Evolutionary conservation across 2,329 filamentous ascomycete species (phyloP), one percentile per base, ranked within the genome.

Genomic region (Calonectria ilicicola): DNA sequence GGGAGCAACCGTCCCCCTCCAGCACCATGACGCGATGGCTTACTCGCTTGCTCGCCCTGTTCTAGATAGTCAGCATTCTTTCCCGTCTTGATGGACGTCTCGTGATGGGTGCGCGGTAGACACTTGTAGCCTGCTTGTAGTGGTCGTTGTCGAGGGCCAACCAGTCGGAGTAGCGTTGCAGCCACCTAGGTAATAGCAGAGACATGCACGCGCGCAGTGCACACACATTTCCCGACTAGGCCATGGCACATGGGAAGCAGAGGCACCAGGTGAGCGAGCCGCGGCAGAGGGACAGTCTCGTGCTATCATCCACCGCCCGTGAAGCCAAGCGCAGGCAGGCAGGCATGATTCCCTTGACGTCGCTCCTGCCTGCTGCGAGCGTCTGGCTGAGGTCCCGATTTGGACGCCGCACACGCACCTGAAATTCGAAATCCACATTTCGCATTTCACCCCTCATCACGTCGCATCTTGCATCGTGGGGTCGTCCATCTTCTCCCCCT

Each of bases 201-300:
- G 49, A 44, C 49, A 73, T 53, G 15, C 44, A 49, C 56, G 49
- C 40, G 63, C 64, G 32, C 53, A 27, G 10, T 44, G 21, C 44
- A 35, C 44, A 29, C 42, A 58, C 32, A 65, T 70, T 60, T 69
- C 47, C 47, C 62, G 32, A 67, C 40, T 58, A 47, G 68, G 64
- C 56, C 56, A 63, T 69, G 67, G 69, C 72, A 75, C 69, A 74
- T 76, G 73, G 70, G 72, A 77, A 47, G 67, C 53, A 72, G 64
- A 75, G 49, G 62, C 65, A 63, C 65, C 65, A 49, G 67, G 60
- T 65, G 62, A 67, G 62, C 65, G 64, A 65, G 67, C 76, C 29
- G 63, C 74, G 68, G 68, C 53, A 72, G 64, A 29, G 8, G 17
- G 9, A 32, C 58, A 21, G 35, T 64, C 62, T 60, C 64, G 38